These are phyloP conservation scores for Pestalotiopsis sp. DNA, from an alignment of 2,329 filamentous ascomycete genomes.

Conservation along the genomic window DNA sequence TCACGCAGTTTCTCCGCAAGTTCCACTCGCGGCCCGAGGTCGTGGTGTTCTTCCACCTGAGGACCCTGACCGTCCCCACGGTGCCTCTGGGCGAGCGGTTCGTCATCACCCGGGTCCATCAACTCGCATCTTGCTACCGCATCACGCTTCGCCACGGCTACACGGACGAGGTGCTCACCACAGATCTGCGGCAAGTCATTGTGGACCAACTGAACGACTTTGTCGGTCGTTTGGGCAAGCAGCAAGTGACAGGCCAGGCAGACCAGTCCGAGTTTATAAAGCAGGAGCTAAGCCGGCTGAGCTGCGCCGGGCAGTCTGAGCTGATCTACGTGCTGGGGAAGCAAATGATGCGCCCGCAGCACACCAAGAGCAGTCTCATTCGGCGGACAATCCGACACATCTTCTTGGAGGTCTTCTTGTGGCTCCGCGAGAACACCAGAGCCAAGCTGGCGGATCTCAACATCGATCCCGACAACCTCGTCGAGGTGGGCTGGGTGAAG, in stretches of 20 bases:
- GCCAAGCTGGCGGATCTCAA: conserved; percentile 65
- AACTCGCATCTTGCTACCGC: conserved; percentile 60
- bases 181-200: conserved; percentile 55
- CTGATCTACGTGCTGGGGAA: conserved; percentile 60
- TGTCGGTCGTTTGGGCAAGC: conserved; percentile 37
- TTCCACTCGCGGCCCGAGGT: conserved; percentile 67
- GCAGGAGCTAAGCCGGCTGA: conserved; percentile 28
- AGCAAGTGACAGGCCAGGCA: conserved; percentile 32
- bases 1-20: conserved; percentile 71
- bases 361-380: neutral
- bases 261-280: neutral
- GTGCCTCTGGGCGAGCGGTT: conserved; percentile 49
- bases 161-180: conserved; percentile 67
- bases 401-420: conserved; percentile 57
- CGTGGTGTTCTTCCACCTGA: conserved; percentile 71
- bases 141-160: conserved; percentile 71
- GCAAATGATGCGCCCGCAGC: conserved; percentile 52
- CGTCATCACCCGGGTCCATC: conserved; percentile 33
- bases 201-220: conserved; percentile 59
- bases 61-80: conserved; percentile 58
- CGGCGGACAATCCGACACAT: conserved; percentile 28
- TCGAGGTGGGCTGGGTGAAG: conserved; percentile 69
- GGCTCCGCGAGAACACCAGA: conserved; percentile 63
- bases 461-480: conserved; percentile 57
- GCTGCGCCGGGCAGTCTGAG: conserved; percentile 43